Evolutionary conservation across 768 basidiomycete species (phyloP), one percentile per base, ranked within the genome.

Genomic region (Tricholoma flavovirens): DNA sequence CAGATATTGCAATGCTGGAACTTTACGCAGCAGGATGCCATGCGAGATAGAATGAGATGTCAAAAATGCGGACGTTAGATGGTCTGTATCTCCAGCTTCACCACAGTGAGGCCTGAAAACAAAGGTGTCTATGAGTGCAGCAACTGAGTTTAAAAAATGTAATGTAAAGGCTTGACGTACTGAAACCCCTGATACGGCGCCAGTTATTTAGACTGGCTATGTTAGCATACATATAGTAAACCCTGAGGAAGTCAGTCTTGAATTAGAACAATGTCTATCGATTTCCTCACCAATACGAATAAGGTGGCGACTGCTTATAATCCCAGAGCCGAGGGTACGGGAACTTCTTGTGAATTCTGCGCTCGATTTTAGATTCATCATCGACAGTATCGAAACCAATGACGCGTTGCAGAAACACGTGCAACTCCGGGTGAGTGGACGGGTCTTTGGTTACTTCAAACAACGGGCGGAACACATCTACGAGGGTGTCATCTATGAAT

Each of bases 371-470:
- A 2, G 91, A 94, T 72, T 99, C 97, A 64, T 99, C 97, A 62
- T 99, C 97, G 19, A 99, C 97, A n/a, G 88, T 94, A 64, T 98
- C 97, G 66, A 99, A 97, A 5, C 97, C 97, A 51, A 98, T 71
- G 5, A 98, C 94, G 5, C 97, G 86, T 70, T 97, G 94, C 32
- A 99, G 74, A 75, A 99, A 95, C 33, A 96, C 78, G 66, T 98
- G 96, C 10, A 99, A 78, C 64, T 98, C 95, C 0, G 96, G 97
- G 64, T 98, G 96, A 2, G 82, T 84, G 2, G 75, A 70, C 0
- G 97, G 97, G 67, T 98, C 87, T 63, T 88, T 84, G 0, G 97
- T 99, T 26, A 98, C 97, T 67, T 99, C 96, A 63, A 97, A 99
- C 51, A 99, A 71, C 0, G 97, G 96, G 33, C 79, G 75, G 75